A percentile compares a stretch with the other conserved stretches of the same genome.
Conservation (phyloP, 2,329 filamentous ascomycete genomes). For the Trichophyton equinum region DNA sequence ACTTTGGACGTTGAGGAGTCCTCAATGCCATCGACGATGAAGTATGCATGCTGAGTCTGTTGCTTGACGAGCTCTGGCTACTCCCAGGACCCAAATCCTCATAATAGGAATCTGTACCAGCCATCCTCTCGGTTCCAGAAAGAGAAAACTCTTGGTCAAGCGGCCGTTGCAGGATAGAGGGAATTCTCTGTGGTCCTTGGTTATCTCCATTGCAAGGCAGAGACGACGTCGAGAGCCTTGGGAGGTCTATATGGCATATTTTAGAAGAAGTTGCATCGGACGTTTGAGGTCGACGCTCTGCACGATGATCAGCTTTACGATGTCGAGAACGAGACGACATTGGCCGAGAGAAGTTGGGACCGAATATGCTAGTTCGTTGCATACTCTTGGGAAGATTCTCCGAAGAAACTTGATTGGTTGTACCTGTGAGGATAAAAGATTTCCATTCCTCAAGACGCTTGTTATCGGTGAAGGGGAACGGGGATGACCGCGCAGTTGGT, state of each 20-base stretch:
- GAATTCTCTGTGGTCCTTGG: neutral
- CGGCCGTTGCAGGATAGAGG: no score
- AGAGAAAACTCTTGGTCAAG: neutral
- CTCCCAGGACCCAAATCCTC: conserved; percentile 10
- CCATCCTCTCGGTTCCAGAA: neutral
- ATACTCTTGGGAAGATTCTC: neutral
- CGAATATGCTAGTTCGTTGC: conserved; percentile 1
- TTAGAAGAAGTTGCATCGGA: neutral
- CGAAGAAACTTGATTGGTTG: neutral
- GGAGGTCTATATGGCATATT: neutral
- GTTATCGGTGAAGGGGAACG: neutral
- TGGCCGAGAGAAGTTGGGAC: conserved; percentile 12
- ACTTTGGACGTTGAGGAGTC: conserved; percentile 7
- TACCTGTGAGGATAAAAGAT: neutral
- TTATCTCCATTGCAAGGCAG: neutral
- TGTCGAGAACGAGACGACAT: conserved; percentile 5
- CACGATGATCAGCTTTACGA: neutral
- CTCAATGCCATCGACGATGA: conserved; percentile 9
- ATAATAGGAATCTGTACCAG: neutral
- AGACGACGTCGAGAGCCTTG: neutral
- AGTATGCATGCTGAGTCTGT: conserved; percentile 10
- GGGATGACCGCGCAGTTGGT: neutral
- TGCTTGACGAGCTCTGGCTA: conserved; percentile 13
- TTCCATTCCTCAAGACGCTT: neutral
- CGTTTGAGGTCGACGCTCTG: neutral